Base-by-base conservation (phyloP, 2,329 filamentous ascomycete genomes). In the Bipolaris victoriae region DNA sequence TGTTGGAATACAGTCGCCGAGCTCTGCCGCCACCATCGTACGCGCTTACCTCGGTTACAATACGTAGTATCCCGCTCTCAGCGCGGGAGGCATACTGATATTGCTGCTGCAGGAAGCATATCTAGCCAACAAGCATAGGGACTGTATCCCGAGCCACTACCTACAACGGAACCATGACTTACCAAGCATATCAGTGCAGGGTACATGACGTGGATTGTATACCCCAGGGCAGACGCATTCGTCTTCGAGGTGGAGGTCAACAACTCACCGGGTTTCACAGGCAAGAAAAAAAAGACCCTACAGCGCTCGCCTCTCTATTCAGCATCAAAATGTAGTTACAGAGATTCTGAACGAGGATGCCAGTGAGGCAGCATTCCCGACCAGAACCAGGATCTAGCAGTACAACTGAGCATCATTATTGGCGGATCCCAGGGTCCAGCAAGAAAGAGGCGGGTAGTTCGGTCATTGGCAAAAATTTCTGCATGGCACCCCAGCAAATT, bases 381-480 rank as follows among this genome's bases (percentile, higher is more conserved):
- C 9, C 9, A 31, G 16, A 6, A 13, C 16, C 31, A 20, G 20
- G 6, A 35, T 15, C 20, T 20, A 20, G 29, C 6, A 20, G 9
- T n/a, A 46, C 16, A 46, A 20, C 13, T 5, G 16, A 16, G 16
- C 18, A 15, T 20, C 7, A 9, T 18, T 20, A 33, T 46, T 35
- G n/a, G 44, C n/a, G 16, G 44, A 16, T 13, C 31, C 7, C 9
- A 11, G 22, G 9, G 15, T 9, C 22, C 26, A 16, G 20, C 20
- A 39, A 49, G 20, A 43, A 49, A 49, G 20, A 43, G 45, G 45
- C 36, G 36, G 36, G 29, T 49, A 41, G 29, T 43, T 43, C 36
- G 44, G 36, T 3, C 40, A 37, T 36, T 49, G 36, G 39, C 37
- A 41, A 46, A 37, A 48, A 41, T 44, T 11, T 11, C 26, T 47